Evolutionary conservation across 2,329 filamentous ascomycete genomes (phyloP).

Genomic region (Xylariaceae sp.): DNA sequence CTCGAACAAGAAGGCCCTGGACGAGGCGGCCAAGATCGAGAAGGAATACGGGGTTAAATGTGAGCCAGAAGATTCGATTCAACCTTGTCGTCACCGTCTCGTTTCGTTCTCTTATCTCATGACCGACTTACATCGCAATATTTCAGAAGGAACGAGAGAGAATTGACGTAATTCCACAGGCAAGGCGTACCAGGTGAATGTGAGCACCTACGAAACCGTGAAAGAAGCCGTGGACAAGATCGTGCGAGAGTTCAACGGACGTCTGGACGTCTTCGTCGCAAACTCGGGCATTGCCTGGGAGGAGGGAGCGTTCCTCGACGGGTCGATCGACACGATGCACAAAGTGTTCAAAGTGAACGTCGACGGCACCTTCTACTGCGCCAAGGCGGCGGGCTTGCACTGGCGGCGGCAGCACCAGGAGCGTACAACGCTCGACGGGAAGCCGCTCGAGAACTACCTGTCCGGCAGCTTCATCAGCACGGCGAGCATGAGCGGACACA

Average conservation of each 20-base stretch:
- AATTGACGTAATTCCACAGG: no score
- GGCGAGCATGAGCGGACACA: constrained; percentile 71
- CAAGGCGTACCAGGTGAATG: constrained; percentile 58
- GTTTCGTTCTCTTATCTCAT: no score
- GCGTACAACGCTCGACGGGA: constrained; percentile 56
- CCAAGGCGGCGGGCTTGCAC: constrained; percentile 61
- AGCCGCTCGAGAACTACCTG: constrained; percentile 53
- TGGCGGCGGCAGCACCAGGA: constrained; percentile 67
- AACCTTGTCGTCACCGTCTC: no score
- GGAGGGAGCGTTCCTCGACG: constrained; percentile 62
- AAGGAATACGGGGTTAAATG: constrained; percentile 63
- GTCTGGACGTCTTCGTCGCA: constrained; percentile 73
- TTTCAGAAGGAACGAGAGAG: no score
- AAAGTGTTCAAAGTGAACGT: constrained; percentile 67
- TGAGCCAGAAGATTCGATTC: constrained; percentile 41
- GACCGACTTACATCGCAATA: no score
- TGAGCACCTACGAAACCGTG: constrained; percentile 48
- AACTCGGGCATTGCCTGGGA: constrained; percentile 74
- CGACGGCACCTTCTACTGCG: constrained; percentile 74
- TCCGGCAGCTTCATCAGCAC: constrained; percentile 72
- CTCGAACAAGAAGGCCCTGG: constrained; percentile 58
- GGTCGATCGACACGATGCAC: constrained; percentile 56
- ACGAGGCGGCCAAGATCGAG: constrained; percentile 58
- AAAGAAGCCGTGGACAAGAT: constrained; percentile 46
- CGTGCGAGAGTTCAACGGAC: constrained; percentile 63